phyloP scores from a whole-genome alignment of 2,329 filamentous ascomycete genomes.

The Celoporthe dispersa region DNA sequence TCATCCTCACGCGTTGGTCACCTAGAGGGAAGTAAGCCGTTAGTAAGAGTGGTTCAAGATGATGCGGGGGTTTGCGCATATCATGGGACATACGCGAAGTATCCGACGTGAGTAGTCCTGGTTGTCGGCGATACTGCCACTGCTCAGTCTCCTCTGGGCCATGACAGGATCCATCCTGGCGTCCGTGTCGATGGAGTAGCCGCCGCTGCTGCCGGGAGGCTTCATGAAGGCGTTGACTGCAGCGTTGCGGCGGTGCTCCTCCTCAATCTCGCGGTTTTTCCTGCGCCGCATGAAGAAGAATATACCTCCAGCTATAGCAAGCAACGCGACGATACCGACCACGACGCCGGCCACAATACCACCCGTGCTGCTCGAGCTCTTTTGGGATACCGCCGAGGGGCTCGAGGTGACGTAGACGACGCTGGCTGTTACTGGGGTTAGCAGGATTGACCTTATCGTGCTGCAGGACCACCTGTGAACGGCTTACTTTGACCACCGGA shows the following conservation, averaged over 20 bases:
- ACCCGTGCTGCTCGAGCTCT: slow-evolving; percentile 67
- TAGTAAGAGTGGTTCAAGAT: slow-evolving; percentile 24
- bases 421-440: slow-evolving; percentile 28
- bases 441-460: neutral
- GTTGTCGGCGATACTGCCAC: slow-evolving; percentile 96
- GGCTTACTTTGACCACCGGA: slow-evolving; percentile 26
- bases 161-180: slow-evolving; percentile 86
- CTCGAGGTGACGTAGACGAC: slow-evolving; percentile 36
- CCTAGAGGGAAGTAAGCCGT: slow-evolving; percentile 42
- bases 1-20: slow-evolving; percentile 61
- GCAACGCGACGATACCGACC: slow-evolving; percentile 75
- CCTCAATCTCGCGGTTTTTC: slow-evolving; percentile 77
- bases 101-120: slow-evolving; percentile 96
- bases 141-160: slow-evolving; percentile 82
- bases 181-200: slow-evolving; percentile 72
- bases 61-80: neutral
- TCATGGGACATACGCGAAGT: slow-evolving; percentile 71
- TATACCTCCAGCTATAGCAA: slow-evolving; percentile 66
- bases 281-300: slow-evolving; percentile 78
- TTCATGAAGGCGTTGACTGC: slow-evolving; percentile 78
- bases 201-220: slow-evolving; percentile 66
- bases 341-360: slow-evolving; percentile 89
- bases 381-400: slow-evolving; percentile 33
- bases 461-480: neutral
- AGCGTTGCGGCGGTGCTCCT: slow-evolving; percentile 81